Evolutionary conservation across 805 yeast species (phyloP).

Genomic region (Cyberlindnera maclurae): DNA sequence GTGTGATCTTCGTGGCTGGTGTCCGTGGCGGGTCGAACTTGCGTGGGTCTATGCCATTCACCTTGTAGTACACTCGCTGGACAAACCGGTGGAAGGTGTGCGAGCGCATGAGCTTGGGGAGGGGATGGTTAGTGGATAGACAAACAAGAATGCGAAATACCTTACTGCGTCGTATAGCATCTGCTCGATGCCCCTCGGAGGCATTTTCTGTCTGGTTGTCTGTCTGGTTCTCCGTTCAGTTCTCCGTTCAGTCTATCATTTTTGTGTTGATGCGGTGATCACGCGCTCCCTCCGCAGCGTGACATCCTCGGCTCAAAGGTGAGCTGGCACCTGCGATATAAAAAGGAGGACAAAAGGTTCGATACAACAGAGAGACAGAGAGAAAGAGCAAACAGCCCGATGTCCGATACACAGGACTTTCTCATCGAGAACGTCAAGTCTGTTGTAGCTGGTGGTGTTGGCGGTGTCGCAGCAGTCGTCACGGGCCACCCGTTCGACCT

Average conservation of each 20-base stretch:
- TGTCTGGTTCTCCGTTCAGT: too few species aligned
- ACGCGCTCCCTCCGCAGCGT: too few species aligned
- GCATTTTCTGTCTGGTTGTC: conserved; percentile 3
- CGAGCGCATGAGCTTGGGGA: conserved; percentile 40
- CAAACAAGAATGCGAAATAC: too few species aligned
- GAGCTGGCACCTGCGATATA: conserved; percentile 1
- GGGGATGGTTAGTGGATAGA: too few species aligned
- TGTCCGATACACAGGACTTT: conserved; percentile 16
- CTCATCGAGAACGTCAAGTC: conserved; percentile 76
- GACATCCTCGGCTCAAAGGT: conserved; percentile 8
- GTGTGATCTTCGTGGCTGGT: conserved; percentile 16
- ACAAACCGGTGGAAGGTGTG: conserved; percentile 59
- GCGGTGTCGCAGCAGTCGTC: conserved; percentile 91
- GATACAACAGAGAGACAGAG: too few species aligned
- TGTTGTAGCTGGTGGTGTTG: conserved; percentile 89
- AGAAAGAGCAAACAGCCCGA: neutral
- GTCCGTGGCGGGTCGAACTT: conserved; percentile 7
- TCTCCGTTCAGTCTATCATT: too few species aligned
- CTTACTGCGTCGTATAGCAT: conserved; percentile 28
- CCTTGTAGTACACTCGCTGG: conserved; percentile 49
- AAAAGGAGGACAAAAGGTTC: neutral
- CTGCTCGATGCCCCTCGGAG: conserved; percentile 39
- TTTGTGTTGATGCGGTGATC: too few species aligned
- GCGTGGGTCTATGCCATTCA: conserved; percentile 46
- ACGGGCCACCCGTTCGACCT: conserved; percentile 97